Evolutionary conservation across 1,139 yeast species (phyloP).

Genomic region (Spathaspora sp.): DNA sequence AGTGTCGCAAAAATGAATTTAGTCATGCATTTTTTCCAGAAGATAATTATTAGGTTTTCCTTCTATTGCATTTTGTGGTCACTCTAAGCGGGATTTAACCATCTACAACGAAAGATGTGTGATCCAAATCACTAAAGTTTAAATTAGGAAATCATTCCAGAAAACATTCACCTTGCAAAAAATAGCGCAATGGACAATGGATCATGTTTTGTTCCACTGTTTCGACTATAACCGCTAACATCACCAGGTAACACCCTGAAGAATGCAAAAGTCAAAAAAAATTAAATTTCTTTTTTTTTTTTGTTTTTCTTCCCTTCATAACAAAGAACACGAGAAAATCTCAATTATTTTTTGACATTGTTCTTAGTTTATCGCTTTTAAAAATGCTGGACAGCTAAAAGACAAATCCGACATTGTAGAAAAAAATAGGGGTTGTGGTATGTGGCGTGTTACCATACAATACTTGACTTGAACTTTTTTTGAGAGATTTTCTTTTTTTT

Average conservation of each 20-base stretch:
- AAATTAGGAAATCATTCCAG: background rate
- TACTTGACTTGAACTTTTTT: background rate
- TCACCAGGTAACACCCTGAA: background rate
- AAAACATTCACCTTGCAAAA: background rate
- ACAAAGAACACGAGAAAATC: background rate
- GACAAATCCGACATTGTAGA: background rate
- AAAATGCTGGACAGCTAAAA: background rate
- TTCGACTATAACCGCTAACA: background rate
- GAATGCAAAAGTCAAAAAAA: no score
- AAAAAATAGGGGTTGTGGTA: constrained; percentile 1
- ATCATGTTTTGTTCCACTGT: background rate
- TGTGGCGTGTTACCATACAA: background rate
- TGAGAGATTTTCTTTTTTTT: background rate
- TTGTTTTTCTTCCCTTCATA: background rate
- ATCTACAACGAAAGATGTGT: background rate
- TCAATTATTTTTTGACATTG: background rate
- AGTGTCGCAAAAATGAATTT: background rate
- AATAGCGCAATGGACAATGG: background rate
- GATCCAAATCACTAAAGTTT: background rate
- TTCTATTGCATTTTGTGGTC: background rate
- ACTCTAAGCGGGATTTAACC: background rate
- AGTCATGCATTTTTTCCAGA: background rate
- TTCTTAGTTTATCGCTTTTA: background rate
- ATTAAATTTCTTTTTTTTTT: constrained; percentile 3
- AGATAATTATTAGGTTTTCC: no score